These are phyloP conservation scores for Jimgerdemannia lactiflua DNA, from an alignment of 192 early-diverging fungal species.

Conservation along the genomic window DNA sequence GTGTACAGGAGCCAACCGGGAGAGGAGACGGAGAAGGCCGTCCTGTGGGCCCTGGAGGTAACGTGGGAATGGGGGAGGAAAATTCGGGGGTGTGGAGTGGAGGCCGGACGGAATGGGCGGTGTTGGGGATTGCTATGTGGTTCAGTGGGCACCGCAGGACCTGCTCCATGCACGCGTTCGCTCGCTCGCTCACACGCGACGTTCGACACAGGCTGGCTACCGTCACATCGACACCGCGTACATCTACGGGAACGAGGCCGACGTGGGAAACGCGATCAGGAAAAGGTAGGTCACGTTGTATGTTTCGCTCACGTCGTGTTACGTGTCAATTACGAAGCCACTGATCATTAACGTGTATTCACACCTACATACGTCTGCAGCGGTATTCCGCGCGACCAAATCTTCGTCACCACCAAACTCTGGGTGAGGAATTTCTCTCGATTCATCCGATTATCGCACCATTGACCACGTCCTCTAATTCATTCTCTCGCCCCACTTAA, in stretches of 20 bases:
- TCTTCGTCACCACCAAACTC: conserved; percentile 65
- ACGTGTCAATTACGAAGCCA: not conserved
- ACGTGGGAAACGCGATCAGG: conserved; percentile 36
- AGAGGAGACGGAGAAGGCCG: conserved; percentile 29
- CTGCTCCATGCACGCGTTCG: not conserved
- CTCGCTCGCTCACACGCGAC: not conserved
- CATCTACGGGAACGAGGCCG: conserved; percentile 34
- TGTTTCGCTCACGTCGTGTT: not conserved
- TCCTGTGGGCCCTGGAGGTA: conserved; percentile 41
- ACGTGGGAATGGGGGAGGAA: not conserved
- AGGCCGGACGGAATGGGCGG: not conserved
- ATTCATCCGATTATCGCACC: not conserved
- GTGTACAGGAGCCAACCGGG: conserved; percentile 31
- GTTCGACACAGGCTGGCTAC: conserved; percentile 36
- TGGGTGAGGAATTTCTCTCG: conserved; percentile 7
- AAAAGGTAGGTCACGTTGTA: conserved; percentile 25
- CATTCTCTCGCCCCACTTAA: not conserved
- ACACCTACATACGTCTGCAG: conserved; percentile 3
- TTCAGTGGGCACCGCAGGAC: not conserved
- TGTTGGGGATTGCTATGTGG: not conserved
- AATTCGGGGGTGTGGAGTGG: not conserved
- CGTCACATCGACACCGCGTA: conserved; percentile 52
- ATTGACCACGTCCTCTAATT: not conserved
- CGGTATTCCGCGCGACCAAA: conserved; percentile 44
- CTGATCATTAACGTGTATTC: not conserved